Evolutionary conservation across 257 asterid species (phyloP).

Genomic region (Sherardia arvensis): DNA sequence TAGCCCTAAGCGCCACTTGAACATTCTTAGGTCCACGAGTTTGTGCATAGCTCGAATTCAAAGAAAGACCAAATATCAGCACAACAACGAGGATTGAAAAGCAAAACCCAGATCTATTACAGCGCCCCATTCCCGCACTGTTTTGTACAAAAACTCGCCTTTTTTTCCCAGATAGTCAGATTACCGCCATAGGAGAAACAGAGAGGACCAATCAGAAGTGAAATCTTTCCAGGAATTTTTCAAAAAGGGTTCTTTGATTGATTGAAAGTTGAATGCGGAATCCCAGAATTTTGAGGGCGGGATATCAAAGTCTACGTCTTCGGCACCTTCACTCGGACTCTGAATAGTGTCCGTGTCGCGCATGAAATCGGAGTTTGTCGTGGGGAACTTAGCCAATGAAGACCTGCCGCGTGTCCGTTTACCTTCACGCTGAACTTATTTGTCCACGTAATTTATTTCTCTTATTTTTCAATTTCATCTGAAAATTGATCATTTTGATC

Average conservation of each 20-base stretch:
- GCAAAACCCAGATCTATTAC: conserved; percentile 56
- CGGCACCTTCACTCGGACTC: not conserved
- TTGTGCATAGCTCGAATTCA: conserved; percentile 39
- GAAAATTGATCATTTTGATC: too few species aligned
- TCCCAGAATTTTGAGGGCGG: conserved; percentile 5
- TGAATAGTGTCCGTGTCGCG: not conserved
- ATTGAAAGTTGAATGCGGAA: not conserved
- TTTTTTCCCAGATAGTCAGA: conserved; percentile 22
- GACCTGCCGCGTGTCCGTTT: not conserved
- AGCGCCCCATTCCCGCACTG: conserved; percentile 42
- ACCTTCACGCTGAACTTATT: not conserved
- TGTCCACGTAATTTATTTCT: too few species aligned
- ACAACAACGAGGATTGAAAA: conserved; percentile 29
- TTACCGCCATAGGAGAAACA: conserved; percentile 19
- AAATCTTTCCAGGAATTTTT: conserved; percentile 11
- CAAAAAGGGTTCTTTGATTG: not conserved
- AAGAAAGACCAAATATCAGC: conserved; percentile 26
- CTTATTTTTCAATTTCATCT: too few species aligned
- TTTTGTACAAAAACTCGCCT: conserved; percentile 19
- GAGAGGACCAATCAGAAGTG: not conserved
- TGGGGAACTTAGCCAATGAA: conserved; percentile 3
- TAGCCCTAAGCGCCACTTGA: conserved; percentile 93
- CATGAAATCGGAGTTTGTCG: not conserved
- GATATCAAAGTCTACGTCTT: not conserved
- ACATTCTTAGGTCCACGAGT: conserved; percentile 79